These are phyloP conservation scores for Gloeophyllum trabeum DNA, from an alignment of 768 basidiomycete species.

Conservation along the genomic window DNA sequence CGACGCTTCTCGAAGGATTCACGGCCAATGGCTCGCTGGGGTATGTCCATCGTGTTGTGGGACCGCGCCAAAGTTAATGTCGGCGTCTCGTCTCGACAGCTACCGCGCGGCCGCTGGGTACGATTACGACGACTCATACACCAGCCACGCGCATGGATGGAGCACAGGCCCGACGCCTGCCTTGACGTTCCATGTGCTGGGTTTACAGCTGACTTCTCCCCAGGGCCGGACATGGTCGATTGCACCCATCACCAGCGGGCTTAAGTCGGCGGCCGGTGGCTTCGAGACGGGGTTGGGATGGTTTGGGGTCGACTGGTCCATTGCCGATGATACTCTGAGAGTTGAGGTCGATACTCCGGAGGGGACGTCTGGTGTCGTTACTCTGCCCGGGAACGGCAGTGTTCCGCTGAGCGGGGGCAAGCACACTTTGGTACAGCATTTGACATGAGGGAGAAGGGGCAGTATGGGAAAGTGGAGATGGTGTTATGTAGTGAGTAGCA, in stretches of 20 bases:
- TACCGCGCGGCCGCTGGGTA: too few relatives aligned
- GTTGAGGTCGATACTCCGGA: conserved; percentile 5
- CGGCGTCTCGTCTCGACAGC: too few relatives aligned
- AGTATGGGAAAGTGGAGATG: too few relatives aligned
- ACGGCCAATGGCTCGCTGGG: conserved; percentile 10
- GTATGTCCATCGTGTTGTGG: conserved; percentile 4
- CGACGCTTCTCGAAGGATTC: conserved; percentile 10
- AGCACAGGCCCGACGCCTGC: conserved; percentile 11
- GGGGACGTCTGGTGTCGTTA: conserved; percentile 6
- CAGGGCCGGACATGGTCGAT: conserved; percentile 7
- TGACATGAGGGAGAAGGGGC: too few relatives aligned
- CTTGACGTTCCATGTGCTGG: conserved; percentile 10
- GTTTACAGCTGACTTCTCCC: conserved; percentile 7
- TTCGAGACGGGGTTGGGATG: conserved; percentile 9
- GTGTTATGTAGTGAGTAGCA: too few relatives aligned
- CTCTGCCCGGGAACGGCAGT: conserved; percentile 3
- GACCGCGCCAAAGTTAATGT: background rate
- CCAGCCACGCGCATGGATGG: conserved; percentile 13
- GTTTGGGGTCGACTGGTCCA: conserved; percentile 8
- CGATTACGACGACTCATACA: conserved; percentile 10
- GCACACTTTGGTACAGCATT: too few relatives aligned
- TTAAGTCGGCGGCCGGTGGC: conserved; percentile 6
- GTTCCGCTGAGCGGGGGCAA: too few relatives aligned
- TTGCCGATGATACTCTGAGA: background rate
- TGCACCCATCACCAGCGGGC: conserved; percentile 5